Percentiles rank a stretch among this genome's conserved stretches.
Conservation (phyloP, 2,329 filamentous ascomycete species). For the Alternaria dauci region DNA sequence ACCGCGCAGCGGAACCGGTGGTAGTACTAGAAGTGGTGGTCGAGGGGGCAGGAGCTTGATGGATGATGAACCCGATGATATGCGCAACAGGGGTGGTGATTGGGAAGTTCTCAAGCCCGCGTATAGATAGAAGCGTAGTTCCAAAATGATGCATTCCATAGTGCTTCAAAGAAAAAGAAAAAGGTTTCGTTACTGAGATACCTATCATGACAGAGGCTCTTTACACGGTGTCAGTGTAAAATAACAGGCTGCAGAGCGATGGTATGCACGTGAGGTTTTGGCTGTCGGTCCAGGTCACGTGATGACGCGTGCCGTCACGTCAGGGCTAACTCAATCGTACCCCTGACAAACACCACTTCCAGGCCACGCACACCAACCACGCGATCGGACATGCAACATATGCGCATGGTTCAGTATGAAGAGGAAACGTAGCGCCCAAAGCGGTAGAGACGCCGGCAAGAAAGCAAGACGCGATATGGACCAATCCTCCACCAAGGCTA, state of each 20-base stretch:
- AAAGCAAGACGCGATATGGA: constrained; percentile 28
- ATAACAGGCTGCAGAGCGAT: not conserved
- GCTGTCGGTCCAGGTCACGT: not conserved
- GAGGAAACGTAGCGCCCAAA: constrained; percentile 39
- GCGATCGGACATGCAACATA: not conserved
- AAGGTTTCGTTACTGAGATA: not conserved
- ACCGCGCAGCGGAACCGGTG: constrained; percentile 43
- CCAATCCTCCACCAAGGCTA: constrained; percentile 48
- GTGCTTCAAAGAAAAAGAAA: not conserved
- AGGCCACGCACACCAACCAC: not conserved
- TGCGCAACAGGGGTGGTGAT: constrained; percentile 44
- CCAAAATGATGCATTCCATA: not conserved
- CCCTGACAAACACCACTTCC: not conserved
- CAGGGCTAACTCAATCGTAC: not conserved
- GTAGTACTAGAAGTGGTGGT: constrained; percentile 22
- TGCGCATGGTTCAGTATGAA: constrained; percentile 20
- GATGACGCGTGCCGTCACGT: constrained; percentile 6
- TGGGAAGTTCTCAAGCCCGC: constrained; percentile 52
- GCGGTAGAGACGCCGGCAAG: constrained; percentile 32
- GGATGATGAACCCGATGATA: constrained; percentile 47
- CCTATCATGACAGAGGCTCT: not conserved
- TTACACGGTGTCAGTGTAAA: not conserved
- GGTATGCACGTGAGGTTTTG: not conserved
- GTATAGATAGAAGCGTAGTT: not conserved
- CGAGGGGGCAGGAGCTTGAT: constrained; percentile 40